These are phyloP conservation scores for Penicillium sclerotiorum DNA, from an alignment of 2,329 filamentous ascomycete genomes.

Conservation along the genomic window DNA sequence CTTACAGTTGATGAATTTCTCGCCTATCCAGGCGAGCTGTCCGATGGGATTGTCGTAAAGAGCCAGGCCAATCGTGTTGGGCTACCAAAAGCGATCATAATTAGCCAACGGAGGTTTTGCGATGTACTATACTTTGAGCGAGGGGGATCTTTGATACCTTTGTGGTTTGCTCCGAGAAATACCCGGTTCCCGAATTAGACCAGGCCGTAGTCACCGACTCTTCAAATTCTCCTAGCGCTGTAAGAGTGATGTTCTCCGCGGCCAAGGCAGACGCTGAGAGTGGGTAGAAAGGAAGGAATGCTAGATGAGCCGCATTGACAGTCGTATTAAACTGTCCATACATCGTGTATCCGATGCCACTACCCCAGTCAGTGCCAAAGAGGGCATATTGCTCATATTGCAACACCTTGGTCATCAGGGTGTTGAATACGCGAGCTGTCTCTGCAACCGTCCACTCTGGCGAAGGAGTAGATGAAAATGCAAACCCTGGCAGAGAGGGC, in stretches of 20 bases:
- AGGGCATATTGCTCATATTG: conserved; percentile 4
- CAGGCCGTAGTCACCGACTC: conserved; percentile 3
- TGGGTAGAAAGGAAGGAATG: conserved; percentile 10
- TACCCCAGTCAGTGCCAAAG: conserved; percentile 11
- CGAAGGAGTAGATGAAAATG: conserved; percentile 5
- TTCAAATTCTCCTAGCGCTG: conserved; percentile 5
- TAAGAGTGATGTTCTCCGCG: conserved; percentile 7
- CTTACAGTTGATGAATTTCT: conserved; percentile 17
- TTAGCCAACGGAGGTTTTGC: background rate
- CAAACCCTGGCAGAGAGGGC: conserved; percentile 10
- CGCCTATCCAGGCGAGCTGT: conserved; percentile 14
- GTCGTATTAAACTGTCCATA: conserved; percentile 8
- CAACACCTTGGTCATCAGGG: conserved; percentile 5
- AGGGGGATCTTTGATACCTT: conserved; percentile 5
- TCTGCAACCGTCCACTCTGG: conserved; percentile 10
- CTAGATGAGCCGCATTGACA: conserved; percentile 2
- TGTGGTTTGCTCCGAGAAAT: conserved; percentile 13
- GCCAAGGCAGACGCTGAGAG: background rate
- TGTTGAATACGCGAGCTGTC: conserved; percentile 10
- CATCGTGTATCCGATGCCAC: conserved; percentile 7
- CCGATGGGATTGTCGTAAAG: conserved; percentile 11
- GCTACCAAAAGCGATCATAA: background rate
- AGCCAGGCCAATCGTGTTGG: conserved; percentile 14
- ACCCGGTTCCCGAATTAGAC: conserved; percentile 7
- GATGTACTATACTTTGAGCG: background rate